Evolutionary conservation across 805 yeast genomes (phyloP).

Genomic region (Ogataea minuta): DNA sequence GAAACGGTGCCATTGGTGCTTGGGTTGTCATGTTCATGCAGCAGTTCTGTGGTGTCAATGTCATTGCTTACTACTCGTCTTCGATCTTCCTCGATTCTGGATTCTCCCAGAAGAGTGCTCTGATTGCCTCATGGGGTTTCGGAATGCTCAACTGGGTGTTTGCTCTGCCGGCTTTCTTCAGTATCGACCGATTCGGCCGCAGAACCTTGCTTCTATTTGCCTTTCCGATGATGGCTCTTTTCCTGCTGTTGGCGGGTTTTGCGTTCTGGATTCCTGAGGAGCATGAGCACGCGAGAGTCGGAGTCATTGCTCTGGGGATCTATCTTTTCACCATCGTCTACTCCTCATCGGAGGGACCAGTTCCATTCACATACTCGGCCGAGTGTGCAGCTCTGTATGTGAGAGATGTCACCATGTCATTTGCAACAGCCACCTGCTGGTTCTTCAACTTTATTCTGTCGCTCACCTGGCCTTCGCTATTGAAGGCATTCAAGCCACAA

Average conservation of each 20-base stretch:
- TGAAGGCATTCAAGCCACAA: constrained; percentile 63
- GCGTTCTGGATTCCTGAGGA: constrained; percentile 64
- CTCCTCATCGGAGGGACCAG: constrained; percentile 87
- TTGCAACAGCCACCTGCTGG: constrained; percentile 76
- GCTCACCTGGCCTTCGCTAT: constrained; percentile 75
- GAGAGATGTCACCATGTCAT: constrained; percentile 77
- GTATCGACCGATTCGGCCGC: constrained; percentile 42
- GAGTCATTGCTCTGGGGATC: constrained; percentile 67
- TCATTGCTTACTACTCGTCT: constrained; percentile 63
- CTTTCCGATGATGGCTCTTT: constrained; percentile 61
- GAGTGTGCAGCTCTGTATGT: constrained; percentile 79
- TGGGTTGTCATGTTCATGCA: constrained; percentile 37
- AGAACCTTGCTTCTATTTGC: constrained; percentile 53
- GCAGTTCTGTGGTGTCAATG: constrained; percentile 47
- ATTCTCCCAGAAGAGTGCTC: constrained; percentile 56
- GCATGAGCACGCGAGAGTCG: constrained; percentile 52
- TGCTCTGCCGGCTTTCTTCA: constrained; percentile 31
- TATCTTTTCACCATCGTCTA: constrained; percentile 71
- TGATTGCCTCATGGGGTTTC: constrained; percentile 83
- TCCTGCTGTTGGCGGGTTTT: constrained; percentile 61
- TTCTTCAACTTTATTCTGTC: constrained; percentile 69
- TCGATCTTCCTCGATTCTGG: constrained; percentile 70
- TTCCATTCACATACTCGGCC: constrained; percentile 85
- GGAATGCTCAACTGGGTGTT: constrained; percentile 46
- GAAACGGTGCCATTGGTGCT: constrained; percentile 61